A percentile compares a stretch with the other conserved stretches of the same genome.
These are phyloP conservation scores for Peribolospora kevripleyi DNA, from an alignment of 768 basidiomycete species.

Conservation along the genomic window DNA sequence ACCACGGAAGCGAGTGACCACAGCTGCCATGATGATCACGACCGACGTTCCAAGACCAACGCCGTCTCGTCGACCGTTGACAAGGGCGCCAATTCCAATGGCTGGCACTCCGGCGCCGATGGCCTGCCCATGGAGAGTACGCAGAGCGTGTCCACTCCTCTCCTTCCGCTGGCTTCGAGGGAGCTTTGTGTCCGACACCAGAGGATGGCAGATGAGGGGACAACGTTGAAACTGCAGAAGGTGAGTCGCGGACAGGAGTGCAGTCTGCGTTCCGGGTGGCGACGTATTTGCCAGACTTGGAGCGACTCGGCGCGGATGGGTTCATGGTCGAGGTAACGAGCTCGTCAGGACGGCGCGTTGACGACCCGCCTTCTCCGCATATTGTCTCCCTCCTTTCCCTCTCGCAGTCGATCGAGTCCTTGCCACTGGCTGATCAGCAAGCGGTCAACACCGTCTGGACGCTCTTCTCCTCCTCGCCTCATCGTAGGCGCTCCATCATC, in stretches of 20 bases:
- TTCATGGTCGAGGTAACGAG: background rate
- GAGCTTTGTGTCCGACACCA: conserved; percentile 84
- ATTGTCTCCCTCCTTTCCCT: background rate
- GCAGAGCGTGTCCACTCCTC: conserved; percentile 9
- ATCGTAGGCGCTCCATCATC: conserved; percentile 72
- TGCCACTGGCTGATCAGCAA: conserved; percentile 63
- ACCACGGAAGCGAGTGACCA: too few species aligned
- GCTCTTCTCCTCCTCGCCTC: conserved; percentile 81
- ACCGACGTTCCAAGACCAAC: too few species aligned
- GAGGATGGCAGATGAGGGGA: conserved; percentile 88
- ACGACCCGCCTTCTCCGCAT: background rate
- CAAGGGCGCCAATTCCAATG: too few species aligned
- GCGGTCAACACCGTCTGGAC: conserved; percentile 85
- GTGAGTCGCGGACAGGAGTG: conserved; percentile 24
- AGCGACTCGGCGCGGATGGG: background rate
- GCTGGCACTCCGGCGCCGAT: too few species aligned
- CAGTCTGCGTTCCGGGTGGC: too few species aligned
- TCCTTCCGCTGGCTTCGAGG: conserved; percentile 28
- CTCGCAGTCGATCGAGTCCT: conserved; percentile 58
- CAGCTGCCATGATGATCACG: too few species aligned
- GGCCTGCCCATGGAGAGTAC: too few species aligned
- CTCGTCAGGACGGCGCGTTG: background rate
- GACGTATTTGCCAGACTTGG: too few species aligned
- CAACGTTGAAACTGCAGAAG: conserved; percentile 71
- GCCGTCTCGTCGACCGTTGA: too few species aligned